These are phyloP conservation scores for Sisymbrium irio DNA, from an alignment of 345 rosid species.

Conservation along the genomic window DNA sequence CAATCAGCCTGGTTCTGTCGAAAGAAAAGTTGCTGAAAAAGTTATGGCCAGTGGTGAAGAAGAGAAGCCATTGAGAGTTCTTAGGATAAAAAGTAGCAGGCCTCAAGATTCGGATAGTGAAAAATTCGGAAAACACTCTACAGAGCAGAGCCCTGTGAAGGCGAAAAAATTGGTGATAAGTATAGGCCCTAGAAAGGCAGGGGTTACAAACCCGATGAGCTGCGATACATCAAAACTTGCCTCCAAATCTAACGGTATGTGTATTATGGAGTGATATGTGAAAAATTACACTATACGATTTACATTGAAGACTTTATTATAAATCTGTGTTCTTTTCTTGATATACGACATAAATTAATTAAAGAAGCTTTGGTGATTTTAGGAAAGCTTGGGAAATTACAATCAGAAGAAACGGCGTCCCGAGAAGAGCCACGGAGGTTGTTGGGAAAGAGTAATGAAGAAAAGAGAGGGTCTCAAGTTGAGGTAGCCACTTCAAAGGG, in stretches of 20 bases:
- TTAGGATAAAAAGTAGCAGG: conserved; percentile 60
- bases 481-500: conserved; percentile 41
- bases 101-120: conserved; percentile 54
- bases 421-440: conserved; percentile 40
- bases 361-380: conserved; percentile 42
- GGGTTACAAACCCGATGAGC: conserved; percentile 48
- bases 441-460: conserved; percentile 46
- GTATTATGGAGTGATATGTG: neutral
- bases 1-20: conserved; percentile 52
- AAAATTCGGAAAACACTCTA: conserved; percentile 48
- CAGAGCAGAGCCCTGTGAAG: conserved; percentile 59
- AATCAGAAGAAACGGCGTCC: conserved; percentile 46
- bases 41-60: conserved; percentile 68
- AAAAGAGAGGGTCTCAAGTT: conserved; percentile 44
- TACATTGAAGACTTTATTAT: neutral
- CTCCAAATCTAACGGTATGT: conserved; percentile 73
- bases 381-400: conserved; percentile 60
- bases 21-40: conserved; percentile 77
- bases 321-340: neutral
- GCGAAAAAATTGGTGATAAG: conserved; percentile 87
- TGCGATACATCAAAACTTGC: conserved; percentile 54
- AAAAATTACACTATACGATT: neutral
- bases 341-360: neutral
- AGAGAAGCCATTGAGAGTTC: conserved; percentile 58
- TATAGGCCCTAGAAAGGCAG: conserved; percentile 80